These are phyloP conservation scores for Picea glauca DNA, from an alignment of 75 land plant genomes.

Conservation along the genomic window DNA sequence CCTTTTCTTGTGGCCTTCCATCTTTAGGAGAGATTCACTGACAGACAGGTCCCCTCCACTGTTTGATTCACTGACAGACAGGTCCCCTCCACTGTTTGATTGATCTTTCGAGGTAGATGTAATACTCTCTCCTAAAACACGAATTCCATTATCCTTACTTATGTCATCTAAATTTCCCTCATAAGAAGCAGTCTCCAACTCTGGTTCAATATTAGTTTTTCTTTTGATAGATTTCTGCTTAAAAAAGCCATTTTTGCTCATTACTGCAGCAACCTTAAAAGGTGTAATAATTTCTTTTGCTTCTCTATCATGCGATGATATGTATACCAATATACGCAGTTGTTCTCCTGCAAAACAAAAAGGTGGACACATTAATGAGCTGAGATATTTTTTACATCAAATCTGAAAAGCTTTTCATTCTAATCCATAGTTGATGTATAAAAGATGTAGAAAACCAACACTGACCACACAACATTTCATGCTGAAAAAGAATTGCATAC, in stretches of 20 bases:
- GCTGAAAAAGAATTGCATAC: conserved; percentile 23
- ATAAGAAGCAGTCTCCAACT: neutral
- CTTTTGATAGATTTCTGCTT: conserved; percentile 14
- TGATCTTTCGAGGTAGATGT: conserved; percentile 1
- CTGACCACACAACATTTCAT: neutral
- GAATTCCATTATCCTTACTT: conserved; percentile 7
- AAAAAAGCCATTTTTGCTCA: conserved; percentile 49
- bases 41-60: conserved; percentile 28
- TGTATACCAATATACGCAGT: conserved; percentile 66
- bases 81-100: conserved; percentile 11
- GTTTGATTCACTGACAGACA: conserved; percentile 30
- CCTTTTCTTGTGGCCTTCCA: conserved; percentile 71
- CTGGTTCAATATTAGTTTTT: conserved; percentile 15
- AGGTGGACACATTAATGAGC: neutral
- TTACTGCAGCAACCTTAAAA: conserved; percentile 86
- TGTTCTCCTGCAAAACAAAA: conserved; percentile 71
- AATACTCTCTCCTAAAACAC: conserved; percentile 28
- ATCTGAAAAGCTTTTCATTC: neutral
- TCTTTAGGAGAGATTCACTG: conserved; percentile 43
- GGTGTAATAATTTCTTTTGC: conserved; percentile 77
- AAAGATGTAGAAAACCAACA: conserved; percentile 1
- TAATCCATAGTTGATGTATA: conserved; percentile 6
- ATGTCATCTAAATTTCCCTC: neutral
- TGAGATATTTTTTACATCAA: neutral
- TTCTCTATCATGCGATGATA: conserved; percentile 67